Percentiles rank a stretch among this genome's conserved stretches.
Conservation (phyloP, 352 stramenopile genomes). For the Plasmopara halstedii region DNA sequence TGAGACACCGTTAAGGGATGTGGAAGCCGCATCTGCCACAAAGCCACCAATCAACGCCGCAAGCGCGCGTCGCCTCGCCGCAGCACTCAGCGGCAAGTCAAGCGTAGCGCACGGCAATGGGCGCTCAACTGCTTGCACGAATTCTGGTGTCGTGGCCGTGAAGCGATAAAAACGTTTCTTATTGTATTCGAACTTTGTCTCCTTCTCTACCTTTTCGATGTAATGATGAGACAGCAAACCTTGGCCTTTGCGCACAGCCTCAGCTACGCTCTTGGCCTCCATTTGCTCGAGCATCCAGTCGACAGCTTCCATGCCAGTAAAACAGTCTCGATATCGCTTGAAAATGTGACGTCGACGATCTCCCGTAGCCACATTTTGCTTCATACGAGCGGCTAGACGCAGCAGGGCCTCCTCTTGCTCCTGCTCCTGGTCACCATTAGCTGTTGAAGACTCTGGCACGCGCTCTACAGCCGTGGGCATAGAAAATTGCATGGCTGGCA, state of each 20-base stretch:
- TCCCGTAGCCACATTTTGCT: conserved; percentile 69
- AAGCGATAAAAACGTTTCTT: conserved; percentile 79
- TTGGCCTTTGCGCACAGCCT: conserved; percentile 76
- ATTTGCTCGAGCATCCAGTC: conserved; percentile 85
- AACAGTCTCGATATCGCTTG: conserved; percentile 77
- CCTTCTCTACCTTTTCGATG: conserved; percentile 78
- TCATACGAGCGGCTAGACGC: conserved; percentile 66
- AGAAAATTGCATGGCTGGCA: conserved; percentile 24
- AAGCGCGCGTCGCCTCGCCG: conserved; percentile 46
- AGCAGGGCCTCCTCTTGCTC: conserved; percentile 65
- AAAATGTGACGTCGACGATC: conserved; percentile 68
- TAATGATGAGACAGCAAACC: conserved; percentile 53
- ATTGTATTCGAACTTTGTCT: conserved; percentile 80
- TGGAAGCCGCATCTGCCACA: conserved; percentile 68
- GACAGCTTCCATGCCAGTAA: conserved; percentile 78
- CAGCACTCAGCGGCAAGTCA: conserved; percentile 56
- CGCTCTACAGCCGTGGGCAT: conserved; percentile 45
- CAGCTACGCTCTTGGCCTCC: conserved; percentile 71
- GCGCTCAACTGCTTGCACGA: conserved; percentile 41
- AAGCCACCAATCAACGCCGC: conserved; percentile 69
- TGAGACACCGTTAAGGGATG: conserved; percentile 68
- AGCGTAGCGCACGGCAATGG: conserved; percentile 44
- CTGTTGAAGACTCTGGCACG: conserved; percentile 34
- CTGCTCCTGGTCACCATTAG: conserved; percentile 30
- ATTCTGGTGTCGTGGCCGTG: conserved; percentile 68